phyloP scores from a whole-genome alignment of 2,329 filamentous ascomycete genomes.

The Colletotrichum aenigma region DNA sequence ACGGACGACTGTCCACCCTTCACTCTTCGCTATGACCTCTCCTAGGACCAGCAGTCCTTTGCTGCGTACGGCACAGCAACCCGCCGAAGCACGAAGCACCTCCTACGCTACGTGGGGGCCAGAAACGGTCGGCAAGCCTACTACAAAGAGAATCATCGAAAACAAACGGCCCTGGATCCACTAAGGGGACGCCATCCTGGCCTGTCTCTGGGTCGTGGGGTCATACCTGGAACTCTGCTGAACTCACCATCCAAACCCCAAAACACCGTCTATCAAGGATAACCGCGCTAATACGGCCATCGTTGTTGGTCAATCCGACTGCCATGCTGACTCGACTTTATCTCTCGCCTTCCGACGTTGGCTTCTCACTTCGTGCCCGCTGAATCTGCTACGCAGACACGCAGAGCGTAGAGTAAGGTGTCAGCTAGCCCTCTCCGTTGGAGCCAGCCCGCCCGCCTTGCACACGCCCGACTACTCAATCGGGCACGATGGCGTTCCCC shows the following conservation, averaged over 20 bases:
- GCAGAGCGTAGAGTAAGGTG: not conserved
- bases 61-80: slow-evolving; percentile 1
- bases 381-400: not conserved
- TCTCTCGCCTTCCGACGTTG: not conserved
- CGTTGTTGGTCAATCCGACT: not conserved
- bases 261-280: not conserved
- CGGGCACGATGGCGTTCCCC: not conserved
- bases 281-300: not conserved
- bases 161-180: not conserved
- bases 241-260: slow-evolving; percentile 2
- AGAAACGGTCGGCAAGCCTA: not conserved
- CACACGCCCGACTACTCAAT: not conserved
- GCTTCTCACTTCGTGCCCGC: not conserved
- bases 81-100: not conserved
- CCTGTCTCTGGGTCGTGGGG: slow-evolving; percentile 1
- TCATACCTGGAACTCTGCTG: slow-evolving; percentile 7
- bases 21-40: not conserved
- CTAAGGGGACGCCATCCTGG: not conserved
- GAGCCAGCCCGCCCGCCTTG: not conserved
- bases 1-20: not conserved
- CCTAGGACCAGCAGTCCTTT: not conserved
- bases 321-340: not conserved
- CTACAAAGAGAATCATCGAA: not conserved
- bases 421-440: not conserved
- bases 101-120: slow-evolving; percentile 2